Percentiles rank a stretch among this genome's conserved stretches.
These are phyloP conservation scores for Chytridium lagenaria DNA, from an alignment of 371 early-diverging fungal species.

Conservation along the genomic window DNA sequence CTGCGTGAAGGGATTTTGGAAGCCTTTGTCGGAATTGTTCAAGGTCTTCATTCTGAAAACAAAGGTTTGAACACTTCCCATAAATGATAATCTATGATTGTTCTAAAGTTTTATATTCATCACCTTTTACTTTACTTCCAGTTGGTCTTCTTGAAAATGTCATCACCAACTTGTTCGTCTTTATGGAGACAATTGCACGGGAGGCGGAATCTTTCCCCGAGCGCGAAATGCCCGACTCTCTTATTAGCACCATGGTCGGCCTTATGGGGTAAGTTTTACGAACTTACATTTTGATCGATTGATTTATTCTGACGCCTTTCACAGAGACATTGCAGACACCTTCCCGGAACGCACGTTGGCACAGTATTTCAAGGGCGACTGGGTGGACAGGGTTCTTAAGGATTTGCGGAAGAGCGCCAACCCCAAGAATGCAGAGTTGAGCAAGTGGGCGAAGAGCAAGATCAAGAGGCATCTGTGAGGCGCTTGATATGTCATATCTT, in stretches of 20 bases:
- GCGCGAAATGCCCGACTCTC: slow-evolving; percentile 28
- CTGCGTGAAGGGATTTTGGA: slow-evolving; percentile 90
- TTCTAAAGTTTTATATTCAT: neutral
- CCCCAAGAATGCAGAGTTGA: slow-evolving; percentile 71
- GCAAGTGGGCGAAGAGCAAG: slow-evolving; percentile 71
- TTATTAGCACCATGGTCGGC: slow-evolving; percentile 71
- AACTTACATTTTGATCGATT: neutral
- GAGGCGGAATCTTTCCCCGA: slow-evolving; percentile 61
- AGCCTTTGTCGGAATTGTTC: slow-evolving; percentile 93
- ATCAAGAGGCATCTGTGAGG: slow-evolving; percentile 37
- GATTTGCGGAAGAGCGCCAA: slow-evolving; percentile 74
- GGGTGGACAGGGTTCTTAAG: slow-evolving; percentile 60
- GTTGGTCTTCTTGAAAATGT: slow-evolving; percentile 67
- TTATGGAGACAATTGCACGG: slow-evolving; percentile 55
- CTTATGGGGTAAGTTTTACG: slow-evolving; percentile 66
- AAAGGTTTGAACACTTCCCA: slow-evolving; percentile 41
- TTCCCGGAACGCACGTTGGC: slow-evolving; percentile 75
- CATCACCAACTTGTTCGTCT: slow-evolving; percentile 74
- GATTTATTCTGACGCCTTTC: no score
- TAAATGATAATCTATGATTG: no score
- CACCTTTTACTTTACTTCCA: slow-evolving; percentile 32
- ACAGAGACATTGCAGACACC: slow-evolving; percentile 75
- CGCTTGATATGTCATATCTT: neutral
- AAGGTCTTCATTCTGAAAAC: slow-evolving; percentile 80
- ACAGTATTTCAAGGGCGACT: slow-evolving; percentile 58